Base-by-base conservation (phyloP, 305 asterid genomes). In the Fraxinus sp. region DNA sequence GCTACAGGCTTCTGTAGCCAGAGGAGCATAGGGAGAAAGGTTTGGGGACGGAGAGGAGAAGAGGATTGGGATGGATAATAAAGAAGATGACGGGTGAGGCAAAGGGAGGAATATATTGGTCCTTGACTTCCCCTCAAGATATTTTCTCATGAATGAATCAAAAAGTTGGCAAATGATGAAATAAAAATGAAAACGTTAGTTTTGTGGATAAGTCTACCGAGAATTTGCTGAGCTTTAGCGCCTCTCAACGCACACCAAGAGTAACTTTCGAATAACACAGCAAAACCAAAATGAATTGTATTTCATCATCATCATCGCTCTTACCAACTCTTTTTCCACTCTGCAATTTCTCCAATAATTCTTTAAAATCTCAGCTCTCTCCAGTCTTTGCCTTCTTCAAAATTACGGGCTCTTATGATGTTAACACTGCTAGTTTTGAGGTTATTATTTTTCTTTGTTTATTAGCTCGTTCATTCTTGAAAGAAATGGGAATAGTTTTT, bases 271-370 rank as follows among this genome's bases (percentile, higher is more conserved):
- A 49, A 49, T 16, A 16, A 14, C 59, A 49, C 59, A 49, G 20
- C 59, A 16, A 13, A 49, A 28, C 55, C 16, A 26, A 68, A 81
- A 92, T 93, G 95, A 92, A 89, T 20, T 80, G 94, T 66, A 85
- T 92, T 79, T 84, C 93, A 1, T 39, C 46, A 36, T 83, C 94
- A 1, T 49, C 59, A 1, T 49, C 59, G 7, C 87, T 90, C 10
- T 84, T 92, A 4, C 46, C 92, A 2, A 30, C 91, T 20, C 78
- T 83, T 41, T 86, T 94, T 5, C 90, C 95, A 4, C 37, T 84
- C 5, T 90, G 94, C 90, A 92, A 84, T 87, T 90, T 97, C 1
- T 86, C 93, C 20, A 22, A 46, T 57, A 71, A 52, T 73, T 88
- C 90, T 10, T 22, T 93, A 6, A 87, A 84, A 57, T 89, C 92